Evolutionary conservation across 306 rosid species (phyloP).

Genomic region (Casuarina glauca): DNA sequence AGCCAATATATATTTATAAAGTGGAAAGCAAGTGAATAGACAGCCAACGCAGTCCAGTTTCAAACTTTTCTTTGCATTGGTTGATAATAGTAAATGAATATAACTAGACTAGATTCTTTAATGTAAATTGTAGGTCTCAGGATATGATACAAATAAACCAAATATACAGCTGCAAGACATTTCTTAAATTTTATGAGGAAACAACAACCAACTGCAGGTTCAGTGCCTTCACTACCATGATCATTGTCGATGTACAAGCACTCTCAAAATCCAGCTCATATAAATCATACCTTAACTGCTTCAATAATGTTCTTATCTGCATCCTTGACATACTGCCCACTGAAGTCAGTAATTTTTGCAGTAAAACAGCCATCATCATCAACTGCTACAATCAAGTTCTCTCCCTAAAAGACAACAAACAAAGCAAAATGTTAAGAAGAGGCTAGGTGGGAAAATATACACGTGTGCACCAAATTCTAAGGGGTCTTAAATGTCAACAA

Average conservation of each 20-base stretch:
- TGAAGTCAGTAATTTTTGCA: conserved; percentile 63
- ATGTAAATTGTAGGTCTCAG: not conserved
- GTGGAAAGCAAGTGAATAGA: not conserved
- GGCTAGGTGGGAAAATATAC: not conserved
- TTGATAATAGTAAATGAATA: not conserved
- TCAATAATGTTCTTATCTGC: conserved; percentile 86
- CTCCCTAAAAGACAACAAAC: conserved; percentile 56
- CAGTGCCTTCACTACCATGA: not conserved
- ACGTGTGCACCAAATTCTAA: not conserved
- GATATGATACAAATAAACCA: not conserved
- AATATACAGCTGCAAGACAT: not conserved
- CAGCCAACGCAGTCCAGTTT: not conserved
- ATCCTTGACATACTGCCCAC: conserved; percentile 79
- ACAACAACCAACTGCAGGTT: not conserved
- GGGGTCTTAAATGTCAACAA: not conserved
- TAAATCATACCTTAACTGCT: conserved; percentile 66
- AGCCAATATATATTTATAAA: not conserved
- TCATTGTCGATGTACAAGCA: not conserved
- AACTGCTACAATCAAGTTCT: conserved; percentile 80
- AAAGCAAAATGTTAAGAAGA: conserved; percentile 2
- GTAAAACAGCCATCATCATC: conserved; percentile 98
- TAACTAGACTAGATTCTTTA: not conserved
- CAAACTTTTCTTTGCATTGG: not conserved
- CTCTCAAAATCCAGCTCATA: conserved; percentile 3
- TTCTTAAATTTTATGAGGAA: not conserved